A percentile compares a stretch with the other conserved stretches of the same genome.
Conservation (phyloP, 2,329 filamentous ascomycete genomes). For the Westerdykella aurantiaca region DNA sequence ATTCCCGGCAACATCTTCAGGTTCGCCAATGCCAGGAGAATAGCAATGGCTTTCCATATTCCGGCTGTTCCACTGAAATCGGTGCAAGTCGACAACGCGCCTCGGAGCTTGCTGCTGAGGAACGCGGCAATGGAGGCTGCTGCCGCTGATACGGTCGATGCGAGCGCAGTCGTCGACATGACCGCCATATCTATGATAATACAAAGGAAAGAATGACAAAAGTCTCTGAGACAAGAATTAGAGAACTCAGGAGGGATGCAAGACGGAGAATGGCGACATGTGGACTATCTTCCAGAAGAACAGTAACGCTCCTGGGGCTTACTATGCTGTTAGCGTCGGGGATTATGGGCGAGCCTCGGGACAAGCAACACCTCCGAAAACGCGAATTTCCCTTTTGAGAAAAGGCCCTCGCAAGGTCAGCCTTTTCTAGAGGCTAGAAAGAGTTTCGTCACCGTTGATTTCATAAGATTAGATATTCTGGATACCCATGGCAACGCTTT, state of each 20-base stretch:
- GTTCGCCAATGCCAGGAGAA: constrained; percentile 47
- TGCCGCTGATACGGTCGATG: neutral
- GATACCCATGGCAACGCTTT: no score
- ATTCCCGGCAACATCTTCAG: constrained; percentile 68
- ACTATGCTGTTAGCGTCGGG: neutral
- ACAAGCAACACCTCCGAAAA: no score
- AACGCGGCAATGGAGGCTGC: constrained; percentile 14
- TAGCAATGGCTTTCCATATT: constrained; percentile 29
- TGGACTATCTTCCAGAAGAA: no score
- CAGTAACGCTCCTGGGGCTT: neutral
- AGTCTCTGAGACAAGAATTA: neutral
- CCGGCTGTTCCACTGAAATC: constrained; percentile 30
- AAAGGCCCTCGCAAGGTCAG: neutral
- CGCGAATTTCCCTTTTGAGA: no score
- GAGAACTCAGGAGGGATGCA: neutral
- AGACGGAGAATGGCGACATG: no score
- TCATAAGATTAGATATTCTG: no score
- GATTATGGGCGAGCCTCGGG: neutral
- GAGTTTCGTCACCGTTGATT: no score
- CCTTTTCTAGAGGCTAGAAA: neutral
- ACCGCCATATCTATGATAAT: neutral
- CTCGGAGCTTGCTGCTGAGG: constrained; percentile 16
- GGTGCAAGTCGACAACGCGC: constrained; percentile 17
- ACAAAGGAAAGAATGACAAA: neutral
- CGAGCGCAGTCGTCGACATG: neutral